Evolutionary conservation across 345 rosid species (phyloP), one percentile per base, ranked within the genome.

Genomic region (Arabis alpina): DNA sequence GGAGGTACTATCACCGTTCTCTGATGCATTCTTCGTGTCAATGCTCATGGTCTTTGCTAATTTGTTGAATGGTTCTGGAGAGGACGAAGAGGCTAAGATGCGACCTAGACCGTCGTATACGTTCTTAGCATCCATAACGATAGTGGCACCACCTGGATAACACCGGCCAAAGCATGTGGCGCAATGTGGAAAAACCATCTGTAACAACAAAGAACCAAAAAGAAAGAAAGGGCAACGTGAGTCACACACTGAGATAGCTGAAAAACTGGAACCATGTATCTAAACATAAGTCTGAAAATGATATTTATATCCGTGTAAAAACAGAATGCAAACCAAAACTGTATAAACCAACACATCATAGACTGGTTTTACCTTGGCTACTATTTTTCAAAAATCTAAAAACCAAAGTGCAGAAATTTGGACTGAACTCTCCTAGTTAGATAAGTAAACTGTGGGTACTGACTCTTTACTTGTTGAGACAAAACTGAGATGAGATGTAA

Each of bases 91-190:
- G 6, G 82, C 60, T 71, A 88, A 66, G 63, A 91, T 73, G 32
- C 89, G 86, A 53, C 76, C 68, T 13, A 91, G 54, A 62, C 98
- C 92, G 2, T 88, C 88, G 47, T 81, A 87, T 42, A 80, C 68
- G 44, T 71, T 80, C 82, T 94, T 89, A 2, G 91, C 92, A 45
- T 91, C 93, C 90, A 84, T 81, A 41, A 94, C 61, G 23, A 94
- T 79, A 27, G 78, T 83, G 51, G 82, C 82, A 68, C 93, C 98
- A n/a, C 96, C 93, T 1, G 88, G 88, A 77, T 89, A 91, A 80
- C 98, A 94, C 45, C 97, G 88, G 10, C 93, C 99, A 15, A 89
- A 94, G 83, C 98, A 91, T 51, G 88, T 80, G 13, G 96, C 93
- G 24, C 92, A 83, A 73, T 91, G 89, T 19, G 93, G 93, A 74